These are phyloP conservation scores for Xanthoparmelia taractica DNA, from an alignment of 495 filamentous ascomycete species.

Conservation along the genomic window DNA sequence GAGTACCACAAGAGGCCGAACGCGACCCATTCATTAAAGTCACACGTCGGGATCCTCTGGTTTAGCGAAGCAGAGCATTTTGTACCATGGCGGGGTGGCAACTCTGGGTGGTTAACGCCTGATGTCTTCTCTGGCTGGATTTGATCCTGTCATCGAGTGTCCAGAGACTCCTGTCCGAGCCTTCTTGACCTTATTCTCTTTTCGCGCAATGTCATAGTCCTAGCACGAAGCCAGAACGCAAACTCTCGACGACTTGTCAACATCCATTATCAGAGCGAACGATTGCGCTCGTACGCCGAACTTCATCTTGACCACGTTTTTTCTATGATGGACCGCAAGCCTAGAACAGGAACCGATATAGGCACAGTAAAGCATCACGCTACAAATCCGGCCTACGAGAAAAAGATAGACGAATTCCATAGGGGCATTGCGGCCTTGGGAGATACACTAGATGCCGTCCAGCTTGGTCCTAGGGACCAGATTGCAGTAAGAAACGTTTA, in stretches of 20 bases:
- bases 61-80: conserved; percentile 37
- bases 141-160: background rate
- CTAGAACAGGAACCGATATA: background rate
- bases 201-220: background rate
- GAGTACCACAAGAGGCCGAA: conserved; percentile 30
- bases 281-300: background rate
- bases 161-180: background rate
- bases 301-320: conserved; percentile 1
- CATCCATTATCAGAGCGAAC: background rate
- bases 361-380: background rate
- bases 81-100: background rate
- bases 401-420: background rate
- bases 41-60: conserved; percentile 44
- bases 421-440: background rate
- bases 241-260: background rate
- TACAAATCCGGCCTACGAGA: background rate
- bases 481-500: background rate
- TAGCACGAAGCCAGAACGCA: background rate
- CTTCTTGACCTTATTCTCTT: background rate
- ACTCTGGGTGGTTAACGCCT: conserved; percentile 26
- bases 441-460: background rate
- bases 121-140: conserved; percentile 19
- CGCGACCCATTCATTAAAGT: conserved; percentile 31
- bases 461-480: background rate
- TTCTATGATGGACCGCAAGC: background rate